A percentile compares a stretch with the other conserved stretches of the same genome.
phyloP scores from a whole-genome alignment of 2,329 filamentous ascomycete genomes.

The Alternaria angustiovoidea region DNA sequence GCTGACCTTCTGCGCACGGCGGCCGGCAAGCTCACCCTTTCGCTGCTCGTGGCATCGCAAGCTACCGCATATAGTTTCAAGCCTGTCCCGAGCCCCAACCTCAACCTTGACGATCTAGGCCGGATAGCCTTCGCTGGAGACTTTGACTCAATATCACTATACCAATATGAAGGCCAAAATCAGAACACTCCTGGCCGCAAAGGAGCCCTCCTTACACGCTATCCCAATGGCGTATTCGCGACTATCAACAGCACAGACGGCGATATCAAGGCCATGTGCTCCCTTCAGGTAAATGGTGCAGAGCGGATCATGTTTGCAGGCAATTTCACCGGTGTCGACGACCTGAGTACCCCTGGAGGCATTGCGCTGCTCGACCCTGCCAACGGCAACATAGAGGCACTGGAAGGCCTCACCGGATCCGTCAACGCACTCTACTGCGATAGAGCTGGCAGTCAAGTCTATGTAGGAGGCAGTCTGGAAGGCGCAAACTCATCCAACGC shows the following conservation, averaged over 20 bases:
- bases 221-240: constrained; percentile 85
- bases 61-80: constrained; percentile 61
- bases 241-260: constrained; percentile 80
- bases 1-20: constrained; percentile 50
- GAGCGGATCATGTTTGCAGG: constrained; percentile 86
- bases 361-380: constrained; percentile 83
- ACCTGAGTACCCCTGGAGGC: constrained; percentile 75
- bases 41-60: constrained; percentile 42
- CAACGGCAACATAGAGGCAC: constrained; percentile 72
- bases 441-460: constrained; percentile 76
- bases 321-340: constrained; percentile 92
- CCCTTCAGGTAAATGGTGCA: constrained; percentile 73
- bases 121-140: constrained; percentile 86
- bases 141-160: constrained; percentile 90
- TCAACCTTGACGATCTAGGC: constrained; percentile 81
- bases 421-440: constrained; percentile 88
- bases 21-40: constrained; percentile 49
- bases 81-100: constrained; percentile 70
- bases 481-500: constrained; percentile 87
- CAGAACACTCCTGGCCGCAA: constrained; percentile 73
- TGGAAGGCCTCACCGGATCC: constrained; percentile 82
- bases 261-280: constrained; percentile 87
- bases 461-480: constrained; percentile 87
- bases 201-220: constrained; percentile 79
- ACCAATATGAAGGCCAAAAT: constrained; percentile 82